Conservation (phyloP, 1,284 basidiomycete species). For the Rhizopogon parksii region DNA sequence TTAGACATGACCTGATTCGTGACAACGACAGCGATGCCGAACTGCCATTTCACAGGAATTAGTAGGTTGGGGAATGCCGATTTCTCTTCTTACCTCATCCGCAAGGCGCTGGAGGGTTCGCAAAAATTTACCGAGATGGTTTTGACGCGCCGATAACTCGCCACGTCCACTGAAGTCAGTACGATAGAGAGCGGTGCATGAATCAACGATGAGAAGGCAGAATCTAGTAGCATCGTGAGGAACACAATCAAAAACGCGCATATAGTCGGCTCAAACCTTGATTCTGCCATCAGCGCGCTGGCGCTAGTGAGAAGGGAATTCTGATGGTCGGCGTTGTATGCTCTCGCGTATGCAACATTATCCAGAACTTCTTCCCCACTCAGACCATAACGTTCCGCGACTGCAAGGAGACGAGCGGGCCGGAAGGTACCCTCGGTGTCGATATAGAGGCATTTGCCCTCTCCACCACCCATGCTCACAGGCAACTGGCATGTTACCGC, state of each 20-base stretch:
- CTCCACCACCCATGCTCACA: constrained; percentile 96
- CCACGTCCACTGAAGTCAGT: constrained; percentile 96
- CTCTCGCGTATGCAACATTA: constrained; percentile 97
- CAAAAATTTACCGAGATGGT: constrained; percentile 95
- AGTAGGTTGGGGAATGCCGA: not conserved
- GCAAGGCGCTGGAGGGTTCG: constrained; percentile 90
- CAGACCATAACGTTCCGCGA: constrained; percentile 92
- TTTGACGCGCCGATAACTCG: constrained; percentile 92
- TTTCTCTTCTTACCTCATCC: constrained; percentile 68
- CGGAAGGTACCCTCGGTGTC: constrained; percentile 99
- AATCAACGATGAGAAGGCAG: constrained; percentile 94
- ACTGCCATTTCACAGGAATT: constrained; percentile 47
- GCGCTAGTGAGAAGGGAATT: constrained; percentile 86
- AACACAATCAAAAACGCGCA: not conserved
- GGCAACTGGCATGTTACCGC: constrained; percentile 98
- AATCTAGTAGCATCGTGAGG: constrained; percentile 55
- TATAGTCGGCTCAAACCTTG: constrained; percentile 52
- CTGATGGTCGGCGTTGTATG: constrained; percentile 99
- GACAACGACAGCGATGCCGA: constrained; percentile 95
- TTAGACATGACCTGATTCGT: constrained; percentile 99
- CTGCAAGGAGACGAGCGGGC: constrained; percentile 88
- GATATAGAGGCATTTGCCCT: constrained; percentile 98
- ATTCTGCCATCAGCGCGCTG: constrained; percentile 95
- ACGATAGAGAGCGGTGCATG: constrained; percentile 92
- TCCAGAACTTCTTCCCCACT: constrained; percentile 97